A percentile compares a stretch with the other conserved stretches of the same genome.
Conservation (phyloP, 345 rosid genomes). For the Populus davidiana region DNA sequence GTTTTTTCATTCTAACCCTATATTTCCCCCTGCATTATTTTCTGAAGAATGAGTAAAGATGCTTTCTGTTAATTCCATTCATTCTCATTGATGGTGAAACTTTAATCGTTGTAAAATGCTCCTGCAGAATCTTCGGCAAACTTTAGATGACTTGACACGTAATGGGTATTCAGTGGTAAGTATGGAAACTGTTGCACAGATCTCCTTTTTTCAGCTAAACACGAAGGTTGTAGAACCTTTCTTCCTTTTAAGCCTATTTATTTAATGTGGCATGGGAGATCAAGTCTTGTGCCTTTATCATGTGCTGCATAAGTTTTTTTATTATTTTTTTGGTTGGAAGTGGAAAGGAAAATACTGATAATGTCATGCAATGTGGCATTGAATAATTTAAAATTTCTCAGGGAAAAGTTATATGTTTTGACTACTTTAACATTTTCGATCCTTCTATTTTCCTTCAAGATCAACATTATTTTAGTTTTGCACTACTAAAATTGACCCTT, state of each 20-base stretch:
- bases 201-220: neutral
- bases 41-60: neutral
- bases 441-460: neutral
- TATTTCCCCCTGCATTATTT: neutral
- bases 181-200: neutral
- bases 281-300: neutral
- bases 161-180: slow-evolving; percentile 90
- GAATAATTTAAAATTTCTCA: too few species aligned
- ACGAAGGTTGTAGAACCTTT: neutral
- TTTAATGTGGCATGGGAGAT: neutral
- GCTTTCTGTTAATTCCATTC: neutral
- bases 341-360: neutral
- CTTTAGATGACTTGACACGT: slow-evolving; percentile 89
- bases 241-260: neutral
- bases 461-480: neutral
- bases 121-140: slow-evolving; percentile 94
- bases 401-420: neutral
- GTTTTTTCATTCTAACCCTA: neutral
- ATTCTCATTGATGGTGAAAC: slow-evolving; percentile 8
- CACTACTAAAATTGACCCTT: neutral
- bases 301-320: neutral
- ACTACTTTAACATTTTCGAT: neutral
- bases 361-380: neutral
- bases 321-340: neutral
- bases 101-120: neutral